Evolutionary conservation across 768 basidiomycete genomes (phyloP).

Genomic region (Lactarius deliciosus): DNA sequence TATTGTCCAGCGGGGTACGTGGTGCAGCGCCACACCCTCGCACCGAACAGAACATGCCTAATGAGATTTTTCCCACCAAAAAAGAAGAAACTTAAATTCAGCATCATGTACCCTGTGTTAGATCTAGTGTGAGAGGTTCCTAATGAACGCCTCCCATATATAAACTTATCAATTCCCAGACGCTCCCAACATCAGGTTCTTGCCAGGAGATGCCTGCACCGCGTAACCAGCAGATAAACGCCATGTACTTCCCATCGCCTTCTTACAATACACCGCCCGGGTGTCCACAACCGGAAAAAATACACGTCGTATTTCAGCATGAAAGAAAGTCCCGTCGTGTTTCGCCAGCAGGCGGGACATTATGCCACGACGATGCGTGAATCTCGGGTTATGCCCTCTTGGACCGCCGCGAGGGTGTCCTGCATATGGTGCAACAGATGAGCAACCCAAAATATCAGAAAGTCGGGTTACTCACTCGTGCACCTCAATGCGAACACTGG

Average conservation of each 20-base stretch:
- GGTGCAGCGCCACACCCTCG: too few relatives aligned
- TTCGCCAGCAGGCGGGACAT: not conserved
- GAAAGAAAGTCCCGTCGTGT: not conserved
- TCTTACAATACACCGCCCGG: constrained; percentile 21
- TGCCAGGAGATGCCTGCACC: not conserved
- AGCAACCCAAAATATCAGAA: not conserved
- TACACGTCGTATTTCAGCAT: constrained; percentile 10
- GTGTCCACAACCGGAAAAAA: constrained; percentile 11
- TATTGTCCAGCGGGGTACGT: too few relatives aligned
- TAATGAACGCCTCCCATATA: not conserved
- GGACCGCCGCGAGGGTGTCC: constrained; percentile 17
- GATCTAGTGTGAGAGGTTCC: not conserved
- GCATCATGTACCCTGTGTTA: not conserved
- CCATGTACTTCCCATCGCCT: not conserved
- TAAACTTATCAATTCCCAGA: not conserved
- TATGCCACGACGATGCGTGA: not conserved
- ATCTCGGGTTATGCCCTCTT: constrained; percentile 13
- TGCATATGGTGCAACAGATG: not conserved
- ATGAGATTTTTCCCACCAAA: not conserved
- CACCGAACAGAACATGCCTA: too few relatives aligned
- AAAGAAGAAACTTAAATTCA: not conserved
- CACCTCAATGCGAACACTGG: constrained; percentile 29
- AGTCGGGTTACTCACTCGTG: constrained; percentile 22
- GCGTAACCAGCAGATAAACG: not conserved
- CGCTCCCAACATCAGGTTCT: not conserved